Percentiles rank a stretch among this genome's conserved stretches.
Evolutionary conservation across 176 grass and related monocot genomes (phyloP).

Genomic region (Eleusine indica): DNA sequence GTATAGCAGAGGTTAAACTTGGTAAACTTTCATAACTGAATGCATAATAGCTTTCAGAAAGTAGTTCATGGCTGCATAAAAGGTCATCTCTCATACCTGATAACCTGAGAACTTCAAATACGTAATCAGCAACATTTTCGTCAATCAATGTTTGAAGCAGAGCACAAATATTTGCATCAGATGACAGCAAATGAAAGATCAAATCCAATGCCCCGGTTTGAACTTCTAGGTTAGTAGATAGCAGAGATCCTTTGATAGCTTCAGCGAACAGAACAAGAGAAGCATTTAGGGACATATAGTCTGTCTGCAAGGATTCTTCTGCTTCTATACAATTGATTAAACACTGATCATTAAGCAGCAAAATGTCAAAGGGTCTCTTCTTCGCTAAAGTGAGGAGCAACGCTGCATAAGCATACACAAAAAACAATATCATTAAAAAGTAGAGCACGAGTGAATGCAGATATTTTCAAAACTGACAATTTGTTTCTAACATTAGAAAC

Average conservation of each 20-base stretch:
- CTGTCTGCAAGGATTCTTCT: conserved; percentile 41
- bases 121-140: conserved; percentile 86
- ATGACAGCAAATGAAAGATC: conserved; percentile 83
- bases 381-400: conserved; percentile 72
- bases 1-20: conserved; percentile 31
- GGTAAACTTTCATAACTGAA: conserved; percentile 32
- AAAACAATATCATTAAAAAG: conserved; percentile 32
- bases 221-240: conserved; percentile 82
- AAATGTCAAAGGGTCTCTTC: conserved; percentile 58
- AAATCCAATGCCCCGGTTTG: conserved; percentile 82
- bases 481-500: no score
- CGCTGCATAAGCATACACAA: conserved; percentile 58
- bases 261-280: conserved; percentile 81
- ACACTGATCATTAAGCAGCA: conserved; percentile 45
- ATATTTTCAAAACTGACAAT: background rate
- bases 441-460: conserved; percentile 7
- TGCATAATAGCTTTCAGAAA: conserved; percentile 10
- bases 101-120: conserved; percentile 86
- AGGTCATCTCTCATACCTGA: conserved; percentile 57
- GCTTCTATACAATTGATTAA: conserved; percentile 48
- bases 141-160: conserved; percentile 77
- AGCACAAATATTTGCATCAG: conserved; percentile 49
- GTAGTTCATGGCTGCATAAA: conserved; percentile 31
- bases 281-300: conserved; percentile 39
- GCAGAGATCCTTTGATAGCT: conserved; percentile 87